These are phyloP conservation scores for Orbilia quercus DNA, from an alignment of 2,329 filamentous ascomycete genomes.

Conservation along the genomic window DNA sequence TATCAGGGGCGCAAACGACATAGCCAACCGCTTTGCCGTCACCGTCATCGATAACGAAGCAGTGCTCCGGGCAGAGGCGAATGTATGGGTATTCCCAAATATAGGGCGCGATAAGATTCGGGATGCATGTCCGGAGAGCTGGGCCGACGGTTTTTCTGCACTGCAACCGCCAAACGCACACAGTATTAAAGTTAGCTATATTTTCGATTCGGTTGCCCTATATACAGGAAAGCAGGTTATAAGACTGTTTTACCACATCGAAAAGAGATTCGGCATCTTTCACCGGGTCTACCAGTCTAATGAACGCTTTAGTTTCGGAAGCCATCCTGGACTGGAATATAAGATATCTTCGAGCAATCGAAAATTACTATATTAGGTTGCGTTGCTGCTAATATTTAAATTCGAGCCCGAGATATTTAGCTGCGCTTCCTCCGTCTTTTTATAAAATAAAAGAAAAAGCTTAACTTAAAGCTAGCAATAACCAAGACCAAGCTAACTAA, in stretches of 20 bases:
- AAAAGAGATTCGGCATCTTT: constrained; percentile 45
- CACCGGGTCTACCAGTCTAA: constrained; percentile 41
- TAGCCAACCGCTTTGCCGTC: constrained; percentile 62
- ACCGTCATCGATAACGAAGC: constrained; percentile 62
- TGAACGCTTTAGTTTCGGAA: constrained; percentile 30
- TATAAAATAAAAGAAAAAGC: too few relatives aligned
- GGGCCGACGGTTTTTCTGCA: constrained; percentile 56
- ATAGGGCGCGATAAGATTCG: constrained; percentile 50
- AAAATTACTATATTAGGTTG: background rate
- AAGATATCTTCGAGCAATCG: too few relatives aligned
- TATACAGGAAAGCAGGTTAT: background rate
- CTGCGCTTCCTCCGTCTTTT: too few relatives aligned
- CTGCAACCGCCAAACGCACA: background rate
- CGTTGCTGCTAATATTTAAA: background rate
- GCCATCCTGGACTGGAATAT: constrained; percentile 15
- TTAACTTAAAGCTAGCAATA: too few relatives aligned
- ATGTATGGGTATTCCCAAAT: constrained; percentile 61
- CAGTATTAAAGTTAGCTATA: constrained; percentile 6
- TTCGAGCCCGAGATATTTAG: too few relatives aligned
- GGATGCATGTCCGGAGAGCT: constrained; percentile 38
- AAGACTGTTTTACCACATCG: constrained; percentile 39
- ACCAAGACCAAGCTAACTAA: too few relatives aligned
- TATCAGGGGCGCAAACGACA: constrained; percentile 62
- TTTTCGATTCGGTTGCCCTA: too few relatives aligned
- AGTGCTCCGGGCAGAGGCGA: constrained; percentile 60